These are phyloP conservation scores for Grigorovia jiainica DNA, from an alignment of 805 yeast species.

Conservation along the genomic window DNA sequence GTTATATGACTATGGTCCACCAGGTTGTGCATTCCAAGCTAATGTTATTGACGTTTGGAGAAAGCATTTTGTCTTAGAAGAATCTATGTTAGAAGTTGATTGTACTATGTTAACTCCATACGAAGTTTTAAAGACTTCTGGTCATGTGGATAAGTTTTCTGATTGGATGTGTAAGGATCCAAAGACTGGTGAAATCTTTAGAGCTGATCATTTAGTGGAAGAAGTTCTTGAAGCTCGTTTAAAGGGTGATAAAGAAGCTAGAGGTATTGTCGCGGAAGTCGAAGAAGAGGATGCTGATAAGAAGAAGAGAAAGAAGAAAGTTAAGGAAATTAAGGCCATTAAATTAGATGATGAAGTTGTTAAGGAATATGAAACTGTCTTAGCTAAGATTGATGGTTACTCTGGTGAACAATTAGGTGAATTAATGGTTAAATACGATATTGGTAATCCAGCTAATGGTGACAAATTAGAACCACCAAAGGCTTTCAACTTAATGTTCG, in stretches of 20 bases:
- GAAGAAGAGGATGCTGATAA: conserved; percentile 67
- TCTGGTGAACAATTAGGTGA: conserved; percentile 90
- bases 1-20: conserved; percentile 97
- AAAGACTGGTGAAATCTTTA: conserved; percentile 93
- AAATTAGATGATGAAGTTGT: conserved; percentile 76
- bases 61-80: conserved; percentile 93
- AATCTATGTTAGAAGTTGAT: conserved; percentile 98
- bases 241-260: conserved; percentile 94
- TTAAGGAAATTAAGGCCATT: conserved; percentile 83
- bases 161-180: conserved; percentile 98
- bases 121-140: conserved; percentile 96
- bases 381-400: conserved; percentile 92
- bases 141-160: conserved; percentile 97
- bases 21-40: conserved; percentile 98
- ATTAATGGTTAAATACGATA: conserved; percentile 70
- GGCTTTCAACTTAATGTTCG: conserved; percentile 97
- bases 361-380: conserved; percentile 70
- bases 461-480: conserved; percentile 80
- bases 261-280: conserved; percentile 61
- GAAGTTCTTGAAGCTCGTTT: conserved; percentile 93
- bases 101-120: conserved; percentile 96
- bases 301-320: conserved; percentile 91
- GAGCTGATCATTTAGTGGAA: conserved; percentile 97
- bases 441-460: conserved; percentile 86
- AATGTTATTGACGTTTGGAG: conserved; percentile 93